These are phyloP conservation scores for Candolleomyces aberdarensis DNA, from an alignment of 768 basidiomycete genomes.

Conservation along the genomic window DNA sequence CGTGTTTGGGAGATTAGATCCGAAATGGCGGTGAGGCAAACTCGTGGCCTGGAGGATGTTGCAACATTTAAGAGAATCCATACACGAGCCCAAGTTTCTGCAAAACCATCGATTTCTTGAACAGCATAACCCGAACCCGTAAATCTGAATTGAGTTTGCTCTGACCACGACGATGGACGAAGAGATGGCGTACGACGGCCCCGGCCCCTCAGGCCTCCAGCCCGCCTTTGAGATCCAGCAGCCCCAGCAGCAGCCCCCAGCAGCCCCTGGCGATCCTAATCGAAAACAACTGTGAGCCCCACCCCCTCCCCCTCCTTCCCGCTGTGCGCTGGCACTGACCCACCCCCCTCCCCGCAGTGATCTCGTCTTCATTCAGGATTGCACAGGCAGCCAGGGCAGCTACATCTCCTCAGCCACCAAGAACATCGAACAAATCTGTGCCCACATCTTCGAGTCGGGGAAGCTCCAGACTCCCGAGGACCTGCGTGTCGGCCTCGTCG, in stretches of 20 bases:
- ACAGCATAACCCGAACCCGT: not conserved
- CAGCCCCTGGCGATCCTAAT: conserved; percentile 24
- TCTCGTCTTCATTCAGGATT: conserved; percentile 93
- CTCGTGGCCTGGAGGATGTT: conserved; percentile 9
- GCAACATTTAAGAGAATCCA: conserved; percentile 3
- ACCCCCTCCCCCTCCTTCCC: conserved; percentile 8
- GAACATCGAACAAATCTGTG: conserved; percentile 95
- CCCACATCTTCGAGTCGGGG: conserved; percentile 91
- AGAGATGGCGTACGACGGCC: conserved; percentile 69
- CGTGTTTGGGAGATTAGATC: conserved; percentile 10
- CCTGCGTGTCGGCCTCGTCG: conserved; percentile 87
- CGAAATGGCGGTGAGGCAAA: conserved; percentile 11
- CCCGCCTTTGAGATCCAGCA: conserved; percentile 34
- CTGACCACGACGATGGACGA: conserved; percentile 56
- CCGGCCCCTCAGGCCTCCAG: conserved; percentile 26
- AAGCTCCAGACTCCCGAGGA: conserved; percentile 86
- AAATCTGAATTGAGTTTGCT: not conserved
- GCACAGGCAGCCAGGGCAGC: conserved; percentile 87
- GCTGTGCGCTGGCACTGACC: not conserved
- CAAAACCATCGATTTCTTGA: not conserved
- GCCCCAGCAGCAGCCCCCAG: conserved; percentile 20
- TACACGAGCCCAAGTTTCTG: not conserved
- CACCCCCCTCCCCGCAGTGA: conserved; percentile 48
- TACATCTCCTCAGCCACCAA: conserved; percentile 93
- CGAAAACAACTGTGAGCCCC: conserved; percentile 74